These are phyloP conservation scores for Erodium trifolium DNA, from an alignment of 441 rosid species.

Conservation along the genomic window DNA sequence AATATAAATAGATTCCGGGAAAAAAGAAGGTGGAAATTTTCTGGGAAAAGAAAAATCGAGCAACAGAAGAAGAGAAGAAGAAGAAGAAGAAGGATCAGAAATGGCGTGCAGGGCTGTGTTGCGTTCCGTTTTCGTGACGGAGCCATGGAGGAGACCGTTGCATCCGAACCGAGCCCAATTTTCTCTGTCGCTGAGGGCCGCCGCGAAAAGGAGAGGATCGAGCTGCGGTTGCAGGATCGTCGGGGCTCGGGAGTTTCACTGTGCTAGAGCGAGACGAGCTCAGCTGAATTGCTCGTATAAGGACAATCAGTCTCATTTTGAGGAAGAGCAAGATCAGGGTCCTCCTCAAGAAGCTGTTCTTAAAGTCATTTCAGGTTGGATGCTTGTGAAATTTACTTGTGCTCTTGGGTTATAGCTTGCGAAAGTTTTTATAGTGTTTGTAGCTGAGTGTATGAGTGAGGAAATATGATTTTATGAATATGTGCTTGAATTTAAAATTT, in stretches of 20 bases:
- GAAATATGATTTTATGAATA: not conserved
- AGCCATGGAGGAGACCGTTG: conserved; percentile 29
- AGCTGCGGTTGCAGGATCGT: conserved; percentile 26
- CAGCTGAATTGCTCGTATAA: conserved; percentile 38
- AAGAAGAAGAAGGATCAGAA: conserved; percentile 7
- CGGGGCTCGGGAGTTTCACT: conserved; percentile 32
- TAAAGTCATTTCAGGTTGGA: conserved; percentile 77
- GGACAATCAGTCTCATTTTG: conserved; percentile 16
- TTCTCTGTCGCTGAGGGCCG: conserved; percentile 27
- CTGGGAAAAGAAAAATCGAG: not conserved
- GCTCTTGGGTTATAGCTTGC: not conserved
- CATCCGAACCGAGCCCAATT: conserved; percentile 24
- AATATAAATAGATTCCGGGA: conserved; percentile 1
- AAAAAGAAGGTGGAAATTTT: not conserved
- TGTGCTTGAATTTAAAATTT: not conserved
- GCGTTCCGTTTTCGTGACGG: conserved; percentile 47
- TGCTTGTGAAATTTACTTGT: not conserved
- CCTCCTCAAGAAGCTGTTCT: conserved; percentile 96
- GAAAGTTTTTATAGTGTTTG: not conserved
- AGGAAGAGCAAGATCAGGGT: conserved; percentile 57
- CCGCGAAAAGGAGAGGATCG: conserved; percentile 15
- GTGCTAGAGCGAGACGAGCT: conserved; percentile 14
- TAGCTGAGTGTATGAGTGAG: not conserved
- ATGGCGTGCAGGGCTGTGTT: conserved; percentile 66
- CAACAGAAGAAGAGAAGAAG: not conserved